Percentiles rank a stretch among this genome's conserved stretches.
These are phyloP conservation scores for Russula sp. DNA, from an alignment of 768 basidiomycete species.

Conservation along the genomic window DNA sequence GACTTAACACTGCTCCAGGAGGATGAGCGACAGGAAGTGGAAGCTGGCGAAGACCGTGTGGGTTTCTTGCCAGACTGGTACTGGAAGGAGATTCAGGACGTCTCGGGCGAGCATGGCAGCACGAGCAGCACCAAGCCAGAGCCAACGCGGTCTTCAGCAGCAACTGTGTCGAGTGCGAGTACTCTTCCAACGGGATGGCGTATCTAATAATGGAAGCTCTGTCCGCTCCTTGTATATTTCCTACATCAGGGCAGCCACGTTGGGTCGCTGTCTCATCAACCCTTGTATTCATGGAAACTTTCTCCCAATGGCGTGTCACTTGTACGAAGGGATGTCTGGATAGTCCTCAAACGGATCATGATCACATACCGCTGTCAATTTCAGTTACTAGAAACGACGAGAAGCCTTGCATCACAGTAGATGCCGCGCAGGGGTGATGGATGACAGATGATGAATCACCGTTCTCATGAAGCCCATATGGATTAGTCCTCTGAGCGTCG, in stretches of 20 bases:
- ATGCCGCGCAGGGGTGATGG: no score
- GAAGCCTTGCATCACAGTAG: no score
- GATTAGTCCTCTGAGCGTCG: no score
- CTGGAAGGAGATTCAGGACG: slow-evolving; percentile 33
- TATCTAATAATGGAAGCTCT: slow-evolving; percentile 3
- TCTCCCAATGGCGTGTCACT: not conserved
- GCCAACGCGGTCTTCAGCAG: not conserved
- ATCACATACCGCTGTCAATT: no score
- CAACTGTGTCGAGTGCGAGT: not conserved
- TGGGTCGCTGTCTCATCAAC: not conserved
- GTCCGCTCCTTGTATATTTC: not conserved
- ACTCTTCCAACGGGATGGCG: slow-evolving; percentile 15
- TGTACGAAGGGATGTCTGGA: not conserved
- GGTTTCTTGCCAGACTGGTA: slow-evolving; percentile 80
- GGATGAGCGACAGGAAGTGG: slow-evolving; percentile 50
- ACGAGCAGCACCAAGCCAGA: not conserved
- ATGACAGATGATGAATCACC: no score
- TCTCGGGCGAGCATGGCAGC: not conserved
- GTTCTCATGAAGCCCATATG: no score
- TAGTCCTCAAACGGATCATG: no score
- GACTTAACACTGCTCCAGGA: slow-evolving; percentile 43
- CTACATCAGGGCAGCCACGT: no score
- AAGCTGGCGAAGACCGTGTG: slow-evolving; percentile 61
- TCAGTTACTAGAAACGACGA: no score
- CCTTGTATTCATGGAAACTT: not conserved